Evolutionary conservation across 2,329 filamentous ascomycete species (phyloP), one percentile per base, ranked within the genome.

Genomic region (Torrubiella hemipterigena): DNA sequence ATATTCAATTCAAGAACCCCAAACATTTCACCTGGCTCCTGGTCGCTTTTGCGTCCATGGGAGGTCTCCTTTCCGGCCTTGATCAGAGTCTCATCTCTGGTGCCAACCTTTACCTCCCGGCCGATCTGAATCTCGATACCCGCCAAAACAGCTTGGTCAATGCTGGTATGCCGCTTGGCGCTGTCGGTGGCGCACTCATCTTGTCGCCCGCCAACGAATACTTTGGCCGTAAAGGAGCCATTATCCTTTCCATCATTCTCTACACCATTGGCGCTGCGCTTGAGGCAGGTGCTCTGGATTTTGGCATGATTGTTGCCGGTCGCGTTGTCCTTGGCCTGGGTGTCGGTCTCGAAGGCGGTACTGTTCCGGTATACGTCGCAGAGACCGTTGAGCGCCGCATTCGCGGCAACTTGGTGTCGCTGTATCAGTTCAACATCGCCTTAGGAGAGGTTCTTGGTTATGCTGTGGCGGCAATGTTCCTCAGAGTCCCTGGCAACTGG

Each of bases 401-500:
- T 16, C 71, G 79, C 43, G 79, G 79, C 41, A 83, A 83, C 49
- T 55, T 84, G 30, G 79, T 84, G 2, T 81, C 77, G 0, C 59
- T 83, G 0, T 84, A 83, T 50, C 80, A 84, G 47, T 72, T 83
- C 54, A 82, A 80, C 54, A 84, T 84, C 44, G 80, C 80, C 0
- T 63, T 84, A 0, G 79, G 79, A 17, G 79, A 83, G 43, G 78
- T 84, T 3, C 59, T 84, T 2, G 80, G 79, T 3, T 83, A 83
- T 37, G 78, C 74, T 5, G 69, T 83, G 2, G 78, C 74, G 0
- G 79, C 79, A 28, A 81, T 83, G 34, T 84, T 84, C 52, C 60
- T 82, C 38, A 66, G 61, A n/a, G 75, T 84, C 3, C 54, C 58
- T 0, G 79, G 78, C 12, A 77, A 77, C 56, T 84, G 79, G 79